Conservation (phyloP, 495 filamentous ascomycete genomes). For the Aspergillus nidulans region DNA sequence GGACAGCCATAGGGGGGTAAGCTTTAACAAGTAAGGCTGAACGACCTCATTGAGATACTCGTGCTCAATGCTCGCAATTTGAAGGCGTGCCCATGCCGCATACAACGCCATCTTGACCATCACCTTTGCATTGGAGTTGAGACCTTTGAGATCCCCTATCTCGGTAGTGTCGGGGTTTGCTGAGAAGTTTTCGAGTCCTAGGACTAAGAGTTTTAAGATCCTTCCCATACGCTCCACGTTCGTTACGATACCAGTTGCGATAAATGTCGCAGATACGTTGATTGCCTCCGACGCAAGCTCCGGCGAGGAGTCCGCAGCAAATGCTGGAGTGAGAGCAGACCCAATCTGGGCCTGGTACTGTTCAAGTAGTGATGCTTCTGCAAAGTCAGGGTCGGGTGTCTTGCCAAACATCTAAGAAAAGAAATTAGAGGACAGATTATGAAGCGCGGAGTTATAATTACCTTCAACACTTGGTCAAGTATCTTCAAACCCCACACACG, state of each 20-base stretch:
- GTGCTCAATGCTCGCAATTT: conserved; percentile 92
- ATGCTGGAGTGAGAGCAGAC: conserved; percentile 92
- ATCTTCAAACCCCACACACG: conserved; percentile 87
- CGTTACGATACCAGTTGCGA: conserved; percentile 94
- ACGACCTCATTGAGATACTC: conserved; percentile 84
- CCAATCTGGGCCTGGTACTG: conserved; percentile 98
- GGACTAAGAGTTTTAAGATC: conserved; percentile 88
- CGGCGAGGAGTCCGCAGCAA: conserved; percentile 91
- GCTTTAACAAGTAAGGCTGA: conserved; percentile 79
- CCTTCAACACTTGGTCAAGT: conserved; percentile 83
- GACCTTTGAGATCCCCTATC: conserved; percentile 88
- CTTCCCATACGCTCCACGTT: conserved; percentile 97
- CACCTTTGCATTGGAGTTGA: conserved; percentile 93
- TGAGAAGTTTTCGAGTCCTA: conserved; percentile 88
- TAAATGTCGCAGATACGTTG: conserved; percentile 96
- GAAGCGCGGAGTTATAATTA: conserved; percentile 19
- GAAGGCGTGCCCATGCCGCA: conserved; percentile 98
- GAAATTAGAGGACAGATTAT: conserved; percentile 13
- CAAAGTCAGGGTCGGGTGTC: conserved; percentile 91
- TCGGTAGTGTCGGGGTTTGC: conserved; percentile 71
- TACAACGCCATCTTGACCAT: conserved; percentile 98
- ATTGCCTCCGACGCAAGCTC: conserved; percentile 93
- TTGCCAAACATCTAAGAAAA: conserved; percentile 79
- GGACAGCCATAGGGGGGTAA: conserved; percentile 91
- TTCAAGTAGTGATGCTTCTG: conserved; percentile 90